Evolutionary conservation across 306 rosid species (phyloP).

Genomic region (Rosa chinensis): DNA sequence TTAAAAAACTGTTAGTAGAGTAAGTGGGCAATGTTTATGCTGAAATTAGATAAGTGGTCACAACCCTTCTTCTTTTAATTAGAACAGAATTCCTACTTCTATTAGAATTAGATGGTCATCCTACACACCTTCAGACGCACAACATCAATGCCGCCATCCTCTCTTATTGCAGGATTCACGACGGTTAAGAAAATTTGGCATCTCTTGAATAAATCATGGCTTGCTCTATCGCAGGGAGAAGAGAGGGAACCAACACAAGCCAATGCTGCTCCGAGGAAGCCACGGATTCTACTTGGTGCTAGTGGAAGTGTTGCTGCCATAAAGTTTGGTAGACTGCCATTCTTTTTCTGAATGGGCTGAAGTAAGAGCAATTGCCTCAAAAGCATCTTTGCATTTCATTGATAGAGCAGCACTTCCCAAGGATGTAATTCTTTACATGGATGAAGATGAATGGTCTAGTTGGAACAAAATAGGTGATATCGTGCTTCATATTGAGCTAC

Average conservation of each 20-base stretch:
- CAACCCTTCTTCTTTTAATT: too few relatives aligned
- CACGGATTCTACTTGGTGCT: conserved; percentile 77
- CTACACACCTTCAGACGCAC: too few relatives aligned
- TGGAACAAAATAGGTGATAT: conserved; percentile 72
- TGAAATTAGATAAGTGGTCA: too few relatives aligned
- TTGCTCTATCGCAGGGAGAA: conserved; percentile 35
- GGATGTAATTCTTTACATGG: conserved; percentile 38
- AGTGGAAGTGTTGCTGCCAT: conserved; percentile 75
- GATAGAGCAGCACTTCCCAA: conserved; percentile 47
- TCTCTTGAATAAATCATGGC: conserved; percentile 35
- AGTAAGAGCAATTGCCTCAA: conserved; percentile 60
- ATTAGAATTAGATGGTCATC: too few relatives aligned
- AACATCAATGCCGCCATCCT: too few relatives aligned
- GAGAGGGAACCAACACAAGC: conserved; percentile 32
- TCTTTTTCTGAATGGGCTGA: conserved; percentile 77
- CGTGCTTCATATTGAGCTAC: conserved; percentile 76
- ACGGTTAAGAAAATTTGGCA: conserved; percentile 23
- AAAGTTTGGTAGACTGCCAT: conserved; percentile 55
- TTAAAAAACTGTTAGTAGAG: too few relatives aligned
- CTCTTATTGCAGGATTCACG: not conserved
- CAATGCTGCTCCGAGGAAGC: conserved; percentile 50
- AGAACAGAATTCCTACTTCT: too few relatives aligned
- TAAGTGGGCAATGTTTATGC: too few relatives aligned
- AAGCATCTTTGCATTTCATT: conserved; percentile 58
- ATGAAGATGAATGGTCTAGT: conserved; percentile 59